Base-by-base conservation (phyloP, 371 early-diverging fungal genomes). In the Haplosporangium sp. region DNA sequence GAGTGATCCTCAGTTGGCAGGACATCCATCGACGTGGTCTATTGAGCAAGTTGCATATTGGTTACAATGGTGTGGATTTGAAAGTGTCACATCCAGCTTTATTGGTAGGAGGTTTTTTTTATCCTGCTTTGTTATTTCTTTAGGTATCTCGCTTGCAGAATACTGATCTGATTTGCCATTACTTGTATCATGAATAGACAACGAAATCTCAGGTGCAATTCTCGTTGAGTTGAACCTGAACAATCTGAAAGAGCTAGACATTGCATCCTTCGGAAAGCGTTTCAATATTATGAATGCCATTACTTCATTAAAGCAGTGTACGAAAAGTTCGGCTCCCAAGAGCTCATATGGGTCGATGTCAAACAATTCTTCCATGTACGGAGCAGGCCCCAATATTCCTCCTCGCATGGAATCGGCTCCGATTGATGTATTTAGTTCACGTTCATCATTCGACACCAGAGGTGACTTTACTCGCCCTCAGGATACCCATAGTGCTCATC, bases 121-220 rank as follows among this genome's bases (percentile, higher is more conserved):
- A 9, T 55, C 8, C 17, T 8, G 11, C 11, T 42, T 8, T 42
- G 44, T 11, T 42, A 8, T 8, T 42, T 8, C 44, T 42, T 42
- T 42, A 11, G 2, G 27, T 27, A 27, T 27, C 27, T 27, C 27
- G 27, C 27, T 27, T 27, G 27, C 27, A 8, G 11, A 11, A 42
- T 42, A 42, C 44, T 42, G 44, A 42, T 11, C 6, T 42, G 44
- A 2, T 42, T 8, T 11, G 6, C 44, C 44, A 42, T 45, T 39
- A 2, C 48, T 47, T 13, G 2, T 5, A 35, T 10, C 40, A 2
- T 11, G 20, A 27, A 44, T 82, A 90, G 91, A 86, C 1, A 89
- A 91, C 72, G 93, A 93, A 57, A 92, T 93, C 48, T 91, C 89
- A 37, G 93, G 93, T 59, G 92, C 92, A 42, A 85, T 91, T 13